Base-by-base conservation (phyloP, 139 green algal genomes). In the Diplosphaera chodatii region DNA sequence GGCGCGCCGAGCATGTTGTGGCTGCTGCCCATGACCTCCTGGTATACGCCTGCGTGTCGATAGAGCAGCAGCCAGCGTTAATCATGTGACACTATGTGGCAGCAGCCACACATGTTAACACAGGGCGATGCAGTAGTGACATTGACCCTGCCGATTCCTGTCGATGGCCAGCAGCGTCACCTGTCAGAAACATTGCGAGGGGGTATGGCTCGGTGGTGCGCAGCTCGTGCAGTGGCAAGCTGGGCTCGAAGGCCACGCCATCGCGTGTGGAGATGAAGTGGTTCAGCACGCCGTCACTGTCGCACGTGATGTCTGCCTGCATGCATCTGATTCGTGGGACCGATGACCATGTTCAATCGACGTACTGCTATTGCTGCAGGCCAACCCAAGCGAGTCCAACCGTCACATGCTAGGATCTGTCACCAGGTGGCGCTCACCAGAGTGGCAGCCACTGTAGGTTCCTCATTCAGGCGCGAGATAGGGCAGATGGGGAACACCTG, bases 401-500 rank as follows among this genome's bases (percentile, higher is more conserved):
- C n/a, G n/a, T n/a, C n/a, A n/a, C n/a, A n/a, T n/a, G n/a, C n/a
- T n/a, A n/a, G n/a, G n/a, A n/a, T n/a, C n/a, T n/a, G n/a, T n/a
- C n/a, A n/a, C n/a, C n/a, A n/a, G n/a, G n/a, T n/a, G n/a, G n/a
- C n/a, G n/a, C n/a, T 59, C 48, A 59, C 48, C 64, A 91, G 77
- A 1, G 73, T 82, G 59, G 86, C 86, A 4, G 55, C n/a, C 32
- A 79, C 76, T 0, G 31, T 55, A 6, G 86, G 86, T 68, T 83
- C 63, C 71, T 91, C 81, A 22, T 67, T 25, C 48, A 92, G 77
- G 3, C 82, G 73, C 40, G 82, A 71, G 30, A 91, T 70, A 40
- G 86, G 86, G 71, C 92, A 33, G 41, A 92, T 73, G 32, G 86
- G 86, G 72, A 91, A 91, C 22, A 92, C 28, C 84, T 91, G 86